phyloP scores from a whole-genome alignment of 306 rosid genomes.

The Ormosia semicastrata region DNA sequence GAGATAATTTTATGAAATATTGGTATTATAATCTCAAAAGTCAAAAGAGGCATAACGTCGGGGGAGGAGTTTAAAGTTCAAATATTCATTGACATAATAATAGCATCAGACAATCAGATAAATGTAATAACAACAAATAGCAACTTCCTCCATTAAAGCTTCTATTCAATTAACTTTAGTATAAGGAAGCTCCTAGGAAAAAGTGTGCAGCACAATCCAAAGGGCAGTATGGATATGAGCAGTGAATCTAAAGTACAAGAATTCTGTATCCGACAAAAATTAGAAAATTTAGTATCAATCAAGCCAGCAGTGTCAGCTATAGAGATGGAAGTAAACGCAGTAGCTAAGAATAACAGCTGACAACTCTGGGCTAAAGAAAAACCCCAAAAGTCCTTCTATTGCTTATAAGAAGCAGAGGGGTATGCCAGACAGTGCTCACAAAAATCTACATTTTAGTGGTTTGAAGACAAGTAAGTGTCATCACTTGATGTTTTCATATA shows the following conservation, averaged over 20 bases:
- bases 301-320: not conserved
- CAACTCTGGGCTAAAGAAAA: not conserved
- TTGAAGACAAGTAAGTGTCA: constrained; percentile 3
- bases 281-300: not conserved
- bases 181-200: not conserved
- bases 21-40: no score
- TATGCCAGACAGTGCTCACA: not conserved
- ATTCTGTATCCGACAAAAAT: not conserved
- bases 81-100: not conserved
- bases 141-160: not conserved
- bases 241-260: not conserved
- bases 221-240: not conserved
- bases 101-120: not conserved
- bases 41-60: not conserved
- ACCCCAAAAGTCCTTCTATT: not conserved
- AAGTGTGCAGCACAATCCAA: not conserved
- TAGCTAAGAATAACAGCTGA: not conserved
- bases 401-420: not conserved
- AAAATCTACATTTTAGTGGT: not conserved
- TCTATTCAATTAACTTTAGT: not conserved
- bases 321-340: not conserved
- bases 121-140: not conserved
- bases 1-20: not conserved
- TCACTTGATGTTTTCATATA: not conserved
- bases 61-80: not conserved